Conservation (phyloP, 257 asterid species). For the Misopates orontium region DNA sequence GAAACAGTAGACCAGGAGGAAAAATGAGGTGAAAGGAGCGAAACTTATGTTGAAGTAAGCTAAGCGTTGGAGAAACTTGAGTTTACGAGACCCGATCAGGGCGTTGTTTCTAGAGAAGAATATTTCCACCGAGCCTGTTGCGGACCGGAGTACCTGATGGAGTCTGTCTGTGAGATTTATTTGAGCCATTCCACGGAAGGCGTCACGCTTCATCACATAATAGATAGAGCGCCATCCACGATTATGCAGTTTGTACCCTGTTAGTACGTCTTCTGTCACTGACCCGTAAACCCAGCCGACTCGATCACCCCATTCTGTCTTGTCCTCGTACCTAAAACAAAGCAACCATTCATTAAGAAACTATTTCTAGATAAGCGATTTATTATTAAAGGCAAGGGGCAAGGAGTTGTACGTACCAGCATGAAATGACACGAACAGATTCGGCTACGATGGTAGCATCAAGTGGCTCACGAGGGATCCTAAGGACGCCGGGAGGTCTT, state of each 20-base stretch:
- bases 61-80: conserved; percentile 54
- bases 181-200: conserved; percentile 68
- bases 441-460: conserved; percentile 56
- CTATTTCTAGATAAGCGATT: no score
- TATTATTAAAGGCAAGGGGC: no score
- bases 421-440: conserved; percentile 60
- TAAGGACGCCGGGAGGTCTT: background rate
- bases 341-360: no score
- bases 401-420: conserved; percentile 38
- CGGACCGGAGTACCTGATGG: conserved; percentile 74
- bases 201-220: conserved; percentile 60
- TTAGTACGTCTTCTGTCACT: conserved; percentile 64
- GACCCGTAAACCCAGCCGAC: conserved; percentile 74
- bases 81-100: conserved; percentile 45
- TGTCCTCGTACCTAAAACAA: conserved; percentile 49
- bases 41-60: conserved; percentile 65
- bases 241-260: conserved; percentile 66
- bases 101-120: conserved; percentile 66
- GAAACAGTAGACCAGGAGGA: conserved; percentile 62
- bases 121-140: conserved; percentile 66
- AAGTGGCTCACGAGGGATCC: background rate
- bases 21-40: conserved; percentile 62
- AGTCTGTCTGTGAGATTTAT: conserved; percentile 67
- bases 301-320: conserved; percentile 64
- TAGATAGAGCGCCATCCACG: conserved; percentile 67